Base-by-base conservation (phyloP, 768 basidiomycete species). In the Harrya chromipes region DNA sequence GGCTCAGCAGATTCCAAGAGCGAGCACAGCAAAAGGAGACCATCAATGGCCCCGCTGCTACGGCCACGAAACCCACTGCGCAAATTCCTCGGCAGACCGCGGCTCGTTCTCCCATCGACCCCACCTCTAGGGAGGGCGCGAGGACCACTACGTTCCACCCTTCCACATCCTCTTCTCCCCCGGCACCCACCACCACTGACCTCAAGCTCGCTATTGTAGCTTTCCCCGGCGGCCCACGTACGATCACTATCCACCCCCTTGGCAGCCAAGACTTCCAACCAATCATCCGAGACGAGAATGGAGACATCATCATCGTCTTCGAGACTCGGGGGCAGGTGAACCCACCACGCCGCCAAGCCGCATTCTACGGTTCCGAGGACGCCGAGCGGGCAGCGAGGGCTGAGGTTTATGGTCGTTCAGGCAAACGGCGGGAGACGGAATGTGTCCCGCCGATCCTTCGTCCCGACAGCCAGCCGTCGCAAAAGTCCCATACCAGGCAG, bases 201-300 rank as follows among this genome's bases (percentile, higher is more conserved):
- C 26, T 27, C 36, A 43, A 17, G n/a, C 23, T 14, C 23, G 59
- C 53, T 7, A 8, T 47, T 23, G n/a, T 58, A 17, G 51, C 52
- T 0, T 62, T 62, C 17, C 61, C 62, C 4, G 62, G 62, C 0
- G 56, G 59, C 10, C 39, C 59, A 2, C 58, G 59, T 14, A 55
- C 62, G 17, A 1, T 64, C 39, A 62, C 62, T 1, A 58, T 58
- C 13, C 62, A 64, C 8, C 59, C 59, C 4, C 62, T 55, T 0
- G 19, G 17, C 4, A 53, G 56, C 24, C 47, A 56, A 8, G 21
- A 27, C n/a, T 50, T 50, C 31, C 55, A 49, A 11, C 26, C 61
- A 3, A 36, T 40, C 34, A 29, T 62, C 41, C 55, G 38, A 10
- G 61, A 64, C 33, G 62, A 50, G 31, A 40, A 48, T 1, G 61